Base-by-base conservation (phyloP, 805 yeast genomes). In the Spathaspora sp. region DNA sequence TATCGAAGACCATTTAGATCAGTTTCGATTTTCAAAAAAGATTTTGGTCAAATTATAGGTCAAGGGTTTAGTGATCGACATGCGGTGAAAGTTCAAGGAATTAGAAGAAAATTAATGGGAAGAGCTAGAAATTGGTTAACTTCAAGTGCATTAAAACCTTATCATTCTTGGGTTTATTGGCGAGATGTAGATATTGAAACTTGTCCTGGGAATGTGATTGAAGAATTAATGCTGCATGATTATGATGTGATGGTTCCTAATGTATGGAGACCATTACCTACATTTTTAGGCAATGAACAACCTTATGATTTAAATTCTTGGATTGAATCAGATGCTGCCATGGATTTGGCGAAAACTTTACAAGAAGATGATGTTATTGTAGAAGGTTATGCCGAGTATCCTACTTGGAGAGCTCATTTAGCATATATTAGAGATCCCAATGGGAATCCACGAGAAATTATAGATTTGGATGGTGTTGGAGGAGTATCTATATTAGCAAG, bases 191-290 rank as follows among this genome's bases (percentile, higher is more conserved):
- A 88, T 62, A 83, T 88, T 48, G 96, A 88, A 62, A 76, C 87
- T n/a, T 83, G 88, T 57, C 92, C 93, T 0, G 90, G 89, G 5
- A 76, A 85, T 42, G 85, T 88, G 47, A 80, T 88, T 54, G 84
- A 88, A 66, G 85, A 80, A 61, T 72, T 88, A 69, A 87, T 88
- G 93, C 77, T 79, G 55, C 73, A 68, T 50, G 79, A 80, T 56
- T 85, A 77, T 62, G 96, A 88, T 62, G 87, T 88, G 14, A 76
- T 88, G 66, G 85, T 86, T 40, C 96, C 90, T 28, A 90, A 94
- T 63, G 97, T 94, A 32, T 94, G 99, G 99, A 79, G 99, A 60
- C 99, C 98, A 1, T 76, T 94, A 55, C 99, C 99, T 2, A 86
- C 85, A 45, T 94, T 92, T 70, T 79, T 94, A 55, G 96, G 94